Evolutionary conservation across 2,329 filamentous ascomycete genomes (phyloP).

Genomic region (Xylariaceae sp.): DNA sequence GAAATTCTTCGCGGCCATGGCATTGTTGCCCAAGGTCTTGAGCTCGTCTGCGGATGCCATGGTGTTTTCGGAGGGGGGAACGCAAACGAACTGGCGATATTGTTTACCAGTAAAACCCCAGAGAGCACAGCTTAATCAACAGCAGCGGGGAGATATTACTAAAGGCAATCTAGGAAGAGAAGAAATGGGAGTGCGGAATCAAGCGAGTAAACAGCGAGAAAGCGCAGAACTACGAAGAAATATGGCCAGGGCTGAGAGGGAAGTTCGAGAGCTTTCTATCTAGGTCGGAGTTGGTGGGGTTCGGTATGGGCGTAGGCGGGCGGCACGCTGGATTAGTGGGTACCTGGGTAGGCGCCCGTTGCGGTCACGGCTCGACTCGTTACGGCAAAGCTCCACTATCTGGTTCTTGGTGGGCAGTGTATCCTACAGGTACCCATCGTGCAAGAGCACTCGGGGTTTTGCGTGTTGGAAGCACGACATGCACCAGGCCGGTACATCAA

Average conservation of each 20-base stretch:
- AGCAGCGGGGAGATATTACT: neutral
- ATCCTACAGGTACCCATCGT: no score
- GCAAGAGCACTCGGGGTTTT: no score
- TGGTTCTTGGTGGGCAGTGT: no score
- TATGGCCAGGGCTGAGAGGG: conserved; percentile 17
- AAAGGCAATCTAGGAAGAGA: neutral
- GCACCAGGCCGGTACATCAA: no score
- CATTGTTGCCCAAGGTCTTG: conserved; percentile 97
- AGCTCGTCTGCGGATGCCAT: conserved; percentile 70
- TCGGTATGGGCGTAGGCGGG: neutral
- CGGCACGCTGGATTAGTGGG: neutral
- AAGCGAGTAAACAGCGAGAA: neutral
- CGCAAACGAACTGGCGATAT: neutral
- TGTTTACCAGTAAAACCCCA: neutral
- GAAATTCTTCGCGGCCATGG: conserved; percentile 97
- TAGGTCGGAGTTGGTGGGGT: conserved; percentile 3
- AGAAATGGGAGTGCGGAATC: neutral
- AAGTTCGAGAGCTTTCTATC: conserved; percentile 27
- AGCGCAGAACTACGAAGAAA: conserved; percentile 9
- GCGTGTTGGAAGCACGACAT: no score
- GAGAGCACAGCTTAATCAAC: neutral
- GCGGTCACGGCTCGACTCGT: no score
- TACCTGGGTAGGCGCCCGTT: no score
- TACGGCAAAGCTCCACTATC: no score
- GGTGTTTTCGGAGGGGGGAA: conserved; percentile 12